Conservation (phyloP, 2,329 filamentous ascomycete genomes). For the Neopestalotiopsis rosae region DNA sequence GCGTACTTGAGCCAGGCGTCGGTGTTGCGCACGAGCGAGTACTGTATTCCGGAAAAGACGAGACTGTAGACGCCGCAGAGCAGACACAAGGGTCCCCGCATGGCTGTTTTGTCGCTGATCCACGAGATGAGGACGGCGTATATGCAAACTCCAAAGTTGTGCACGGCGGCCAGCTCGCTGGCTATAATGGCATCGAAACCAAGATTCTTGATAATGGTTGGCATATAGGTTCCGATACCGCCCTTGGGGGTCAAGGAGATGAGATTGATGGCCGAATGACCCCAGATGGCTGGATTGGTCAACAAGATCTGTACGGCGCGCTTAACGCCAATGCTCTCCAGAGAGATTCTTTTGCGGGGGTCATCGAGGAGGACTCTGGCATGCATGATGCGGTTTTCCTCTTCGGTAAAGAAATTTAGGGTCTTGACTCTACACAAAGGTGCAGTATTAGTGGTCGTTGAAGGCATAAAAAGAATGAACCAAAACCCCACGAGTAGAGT, state of each 20-base stretch:
- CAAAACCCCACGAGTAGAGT: background rate
- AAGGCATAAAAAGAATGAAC: background rate
- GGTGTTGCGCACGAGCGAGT: background rate
- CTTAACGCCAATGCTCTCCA: background rate
- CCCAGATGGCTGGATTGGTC: background rate
- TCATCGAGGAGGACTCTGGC: background rate
- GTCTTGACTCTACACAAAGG: background rate
- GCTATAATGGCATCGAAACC: constrained; percentile 7
- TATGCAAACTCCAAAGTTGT: constrained; percentile 4
- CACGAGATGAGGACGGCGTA: background rate
- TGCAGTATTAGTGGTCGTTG: background rate
- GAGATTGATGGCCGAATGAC: background rate
- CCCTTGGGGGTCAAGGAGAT: background rate
- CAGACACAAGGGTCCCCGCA: constrained; percentile 1
- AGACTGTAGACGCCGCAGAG: constrained; percentile 7
- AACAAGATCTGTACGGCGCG: background rate
- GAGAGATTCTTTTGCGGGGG: background rate
- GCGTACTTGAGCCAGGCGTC: constrained; percentile 2
- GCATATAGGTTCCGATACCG: background rate
- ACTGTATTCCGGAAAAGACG: background rate
- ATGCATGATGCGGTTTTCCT: background rate
- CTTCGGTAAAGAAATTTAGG: background rate
- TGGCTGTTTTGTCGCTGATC: constrained; percentile 2
- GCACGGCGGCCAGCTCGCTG: background rate
- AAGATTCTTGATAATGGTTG: constrained; percentile 10